Percentiles rank a stretch among this genome's conserved stretches.
phyloP scores from a whole-genome alignment of 2,329 filamentous ascomycete genomes.

The Teratosphaeria zuluensis region DNA sequence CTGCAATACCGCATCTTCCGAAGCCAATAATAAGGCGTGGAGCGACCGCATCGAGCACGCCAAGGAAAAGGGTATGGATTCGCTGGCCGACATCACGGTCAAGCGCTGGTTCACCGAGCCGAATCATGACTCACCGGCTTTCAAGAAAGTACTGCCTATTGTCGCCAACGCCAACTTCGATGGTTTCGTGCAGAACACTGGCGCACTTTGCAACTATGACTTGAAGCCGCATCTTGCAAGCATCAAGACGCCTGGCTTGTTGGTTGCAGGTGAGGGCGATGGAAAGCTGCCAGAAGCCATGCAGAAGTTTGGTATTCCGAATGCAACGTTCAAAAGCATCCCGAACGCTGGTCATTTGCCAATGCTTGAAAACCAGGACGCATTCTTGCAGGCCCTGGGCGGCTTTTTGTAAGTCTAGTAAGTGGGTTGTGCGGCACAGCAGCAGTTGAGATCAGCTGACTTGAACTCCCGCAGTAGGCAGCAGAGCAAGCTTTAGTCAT shows the following conservation, averaged over 20 bases:
- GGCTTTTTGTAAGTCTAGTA: constrained; percentile 40
- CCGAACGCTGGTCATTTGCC: constrained; percentile 69
- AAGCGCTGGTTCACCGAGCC: constrained; percentile 61
- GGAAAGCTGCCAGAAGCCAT: constrained; percentile 47
- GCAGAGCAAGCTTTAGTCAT: not conserved
- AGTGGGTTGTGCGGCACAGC: not conserved
- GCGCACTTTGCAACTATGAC: constrained; percentile 64
- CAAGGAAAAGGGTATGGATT: constrained; percentile 21
- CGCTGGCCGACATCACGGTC: constrained; percentile 61
- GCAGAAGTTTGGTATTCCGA: constrained; percentile 50
- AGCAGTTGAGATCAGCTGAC: not conserved
- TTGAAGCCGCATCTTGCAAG: constrained; percentile 46
- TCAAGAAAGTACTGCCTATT: constrained; percentile 55
- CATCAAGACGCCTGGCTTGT: constrained; percentile 50
- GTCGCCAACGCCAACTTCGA: constrained; percentile 59
- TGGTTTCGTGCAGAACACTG: constrained; percentile 59
- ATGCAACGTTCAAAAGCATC: constrained; percentile 54
- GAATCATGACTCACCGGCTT: constrained; percentile 50
- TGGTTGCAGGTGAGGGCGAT: constrained; percentile 38
- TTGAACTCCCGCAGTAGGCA: not conserved
- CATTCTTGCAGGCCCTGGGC: constrained; percentile 55
- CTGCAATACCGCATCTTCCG: constrained; percentile 63
- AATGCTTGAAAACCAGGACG: constrained; percentile 66
- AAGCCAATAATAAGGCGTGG: constrained; percentile 71
- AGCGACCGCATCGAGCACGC: constrained; percentile 62